Evolutionary conservation across 768 basidiomycete species (phyloP).

Genomic region (Pseudohyphozyma bogoriensis): DNA sequence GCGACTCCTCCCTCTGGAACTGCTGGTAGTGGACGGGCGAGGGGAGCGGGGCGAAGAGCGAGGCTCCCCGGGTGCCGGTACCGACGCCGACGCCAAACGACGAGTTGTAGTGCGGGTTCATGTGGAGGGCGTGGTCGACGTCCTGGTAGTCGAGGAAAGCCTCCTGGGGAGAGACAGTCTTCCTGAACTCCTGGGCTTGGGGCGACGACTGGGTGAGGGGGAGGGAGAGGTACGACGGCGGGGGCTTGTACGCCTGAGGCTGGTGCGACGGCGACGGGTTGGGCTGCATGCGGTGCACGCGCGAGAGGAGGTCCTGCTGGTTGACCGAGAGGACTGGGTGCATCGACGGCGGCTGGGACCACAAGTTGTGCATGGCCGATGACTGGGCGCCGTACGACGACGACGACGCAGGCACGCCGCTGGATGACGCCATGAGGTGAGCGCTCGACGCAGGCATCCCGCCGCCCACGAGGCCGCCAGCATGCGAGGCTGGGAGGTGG

Average conservation of each 20-base stretch:
- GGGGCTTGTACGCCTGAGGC: too few species aligned
- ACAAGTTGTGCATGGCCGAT: background rate
- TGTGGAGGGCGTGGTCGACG: constrained; percentile 21
- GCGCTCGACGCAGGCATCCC: too few species aligned
- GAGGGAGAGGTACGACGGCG: too few species aligned
- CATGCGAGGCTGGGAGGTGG: too few species aligned
- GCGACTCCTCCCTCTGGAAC: too few species aligned
- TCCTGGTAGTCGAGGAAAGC: constrained; percentile 27
- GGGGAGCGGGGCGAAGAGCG: constrained; percentile 22
- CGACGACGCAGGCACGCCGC: background rate
- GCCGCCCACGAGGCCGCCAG: too few species aligned
- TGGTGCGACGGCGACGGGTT: background rate
- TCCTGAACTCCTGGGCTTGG: background rate
- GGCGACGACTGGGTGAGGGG: background rate
- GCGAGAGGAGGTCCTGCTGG: constrained; percentile 9
- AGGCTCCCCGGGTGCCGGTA: background rate
- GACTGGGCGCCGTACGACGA: background rate
- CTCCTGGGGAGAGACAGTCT: constrained; percentile 25
- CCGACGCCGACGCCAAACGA: constrained; percentile 18
- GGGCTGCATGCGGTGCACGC: background rate
- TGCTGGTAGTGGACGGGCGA: too few species aligned
- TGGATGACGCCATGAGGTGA: background rate
- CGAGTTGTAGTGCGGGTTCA: background rate
- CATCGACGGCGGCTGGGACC: background rate
- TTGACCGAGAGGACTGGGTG: background rate